Evolutionary conservation across 257 asterid genomes (phyloP), one percentile per base, ranked within the genome.

Genomic region (Solanum boliviense): DNA sequence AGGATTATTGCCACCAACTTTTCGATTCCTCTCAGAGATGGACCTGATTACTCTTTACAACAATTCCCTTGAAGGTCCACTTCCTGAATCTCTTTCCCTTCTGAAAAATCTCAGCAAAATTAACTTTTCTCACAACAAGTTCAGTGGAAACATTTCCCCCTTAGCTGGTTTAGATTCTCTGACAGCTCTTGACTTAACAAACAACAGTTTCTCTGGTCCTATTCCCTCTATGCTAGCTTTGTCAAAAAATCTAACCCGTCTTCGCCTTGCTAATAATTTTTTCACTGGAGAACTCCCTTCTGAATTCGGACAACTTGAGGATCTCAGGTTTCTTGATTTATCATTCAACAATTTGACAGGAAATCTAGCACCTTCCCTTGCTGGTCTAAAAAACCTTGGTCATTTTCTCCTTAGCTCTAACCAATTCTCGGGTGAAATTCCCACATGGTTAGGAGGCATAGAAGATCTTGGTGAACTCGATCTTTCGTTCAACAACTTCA

Each of bases 401-500:
- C 98, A 95, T 89, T 91, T 96, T 44, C 94, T 96, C 13, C 94
- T 96, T 3, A 92, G 88, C 89, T 91, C 92, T 48, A 95, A 96
- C 34, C 88, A 87, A 16, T 89, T 95, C 36, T 91, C 92, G 0
- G 97, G 99, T 4, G 38, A 21, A 4, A 89, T 96, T 7, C 98
- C 99, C 18, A 62, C 75, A 56, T 95, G 98, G 98, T 83, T 96
- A n/a, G 98, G 99, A 15, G 92, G 88, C 56, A 87, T 93, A 62
- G 88, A 92, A 35, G 92, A 92, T 38, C 91, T 96, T 20, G 99
- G 99, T 12, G 99, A 95, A 79, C 90, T 96, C 27, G 98, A 96
- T 74, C 91, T 96, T 88, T 96, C 98, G 16, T 94, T 88, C 46
- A 96, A 96, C 60, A 88, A 34, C 31, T 94, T 94, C 92, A 92